Evolutionary conservation across 345 rosid genomes (phyloP), one percentile per base, ranked within the genome.

Genomic region (Ailanthus altissimus): DNA sequence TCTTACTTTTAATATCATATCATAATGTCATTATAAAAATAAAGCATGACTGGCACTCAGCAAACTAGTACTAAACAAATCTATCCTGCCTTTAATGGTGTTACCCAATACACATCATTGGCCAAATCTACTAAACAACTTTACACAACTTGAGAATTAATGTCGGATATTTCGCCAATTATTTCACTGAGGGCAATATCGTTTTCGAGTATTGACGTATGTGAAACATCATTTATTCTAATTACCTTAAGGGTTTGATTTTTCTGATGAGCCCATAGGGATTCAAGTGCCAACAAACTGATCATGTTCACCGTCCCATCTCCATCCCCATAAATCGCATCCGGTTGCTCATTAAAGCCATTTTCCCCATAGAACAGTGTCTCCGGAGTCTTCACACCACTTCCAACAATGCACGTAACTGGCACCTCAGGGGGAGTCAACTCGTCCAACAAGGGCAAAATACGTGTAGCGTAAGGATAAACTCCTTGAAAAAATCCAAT

Each of bases 261-360:
- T 71, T 74, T 36, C 13, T 83, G 73, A 0, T 26, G 46, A 56
- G 32, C 50, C 90, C 96, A 90, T 6, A 87, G 18, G 13, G 84
- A 62, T 74, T 89, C 85, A 50, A 85, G 76, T 72, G 89, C 97
- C 63, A 82, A 74, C 81, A 92, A 78, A 77, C 99, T 95, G 63
- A 58, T 88, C 86, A 90, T 74, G 68, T 88, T 90, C 78, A 90
- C 97, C 0, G 99, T 95, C 32, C 99, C 99, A 36, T 95, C 98
- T 65, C 96, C 96, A 61, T 93, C 97, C 69, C 99, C 98, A 21
- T 92, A 86, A 62, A 81, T 83, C 66, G 89, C 80, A 60, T 88
- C 79, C 11, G 98, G 98, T 57, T 78, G 88, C 83, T 79, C 77
- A 53, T 90, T 89, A 10, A 92, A 95, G 26, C 94, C 91, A 72